Evolutionary conservation across 2,329 filamentous ascomycete species (phyloP), one percentile per base, ranked within the genome.

Genomic region (Harringtonia aguacate): DNA sequence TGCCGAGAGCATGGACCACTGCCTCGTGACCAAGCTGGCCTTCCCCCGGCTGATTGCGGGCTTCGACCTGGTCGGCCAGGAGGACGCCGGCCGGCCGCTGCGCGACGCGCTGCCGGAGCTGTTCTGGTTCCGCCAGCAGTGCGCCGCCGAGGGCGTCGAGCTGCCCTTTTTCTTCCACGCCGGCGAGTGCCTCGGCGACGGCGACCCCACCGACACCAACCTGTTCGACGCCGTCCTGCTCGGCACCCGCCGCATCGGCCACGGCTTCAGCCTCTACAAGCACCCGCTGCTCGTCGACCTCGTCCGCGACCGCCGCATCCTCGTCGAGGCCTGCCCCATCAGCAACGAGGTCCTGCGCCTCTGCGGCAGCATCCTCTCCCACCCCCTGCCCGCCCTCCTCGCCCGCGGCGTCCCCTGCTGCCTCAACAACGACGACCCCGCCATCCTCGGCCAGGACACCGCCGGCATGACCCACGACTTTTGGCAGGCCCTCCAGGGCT

Each of bases 111-210:
- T 90, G 0, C 88, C 89, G 0, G 79, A 94, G 56, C 68, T 97
- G 0, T 90, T 95, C 62, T 95, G 87, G 87, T 95, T 97, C 72
- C 81, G 81, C 51, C 89, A 90, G 61, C 77, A 83, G 54, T 95
- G 88, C 59, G 75, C 77, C 1, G 73, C 85, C 56, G 81, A 87
- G 55, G 78, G 75, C 3, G 75, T 95, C 31, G 78, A 87, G 40
- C 79, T 98, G 10, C 90, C 90, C 1, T 95, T 95, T 68, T 94
- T 94, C 69, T 94, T 97, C 67, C 89, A 95, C 60, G 89, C 90
- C 0, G 90, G 89, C 51, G 89, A 95, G 63, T 86, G 80, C 29
- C 76, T 94, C 1, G 87, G 86, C 21, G 66, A 70, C 48, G 88
- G 87, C 24, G 81, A 79, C 52, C 72, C 70, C 18, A 82, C 84